Conservation (phyloP, 2,329 filamentous ascomycete genomes). For the Beauveria asiatica region DNA sequence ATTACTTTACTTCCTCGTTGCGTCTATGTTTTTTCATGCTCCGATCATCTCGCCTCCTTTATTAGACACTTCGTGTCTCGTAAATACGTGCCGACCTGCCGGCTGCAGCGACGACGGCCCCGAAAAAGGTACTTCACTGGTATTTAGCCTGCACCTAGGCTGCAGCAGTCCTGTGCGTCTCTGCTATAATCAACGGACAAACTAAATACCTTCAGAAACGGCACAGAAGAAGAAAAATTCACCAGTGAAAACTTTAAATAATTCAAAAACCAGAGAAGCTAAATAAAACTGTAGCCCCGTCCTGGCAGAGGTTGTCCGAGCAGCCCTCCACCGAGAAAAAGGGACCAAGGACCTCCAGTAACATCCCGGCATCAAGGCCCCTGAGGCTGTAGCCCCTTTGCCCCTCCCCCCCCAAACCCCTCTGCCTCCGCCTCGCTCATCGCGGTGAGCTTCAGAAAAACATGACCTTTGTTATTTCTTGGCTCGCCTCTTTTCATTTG, state of each 20-base stretch:
- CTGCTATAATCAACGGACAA: too few relatives aligned
- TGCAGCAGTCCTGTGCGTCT: neutral
- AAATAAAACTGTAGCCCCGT: neutral
- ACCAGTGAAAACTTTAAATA: neutral
- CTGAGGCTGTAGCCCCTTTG: neutral
- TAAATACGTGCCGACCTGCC: too few relatives aligned
- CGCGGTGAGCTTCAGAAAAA: neutral
- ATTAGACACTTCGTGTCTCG: too few relatives aligned
- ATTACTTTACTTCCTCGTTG: too few relatives aligned
- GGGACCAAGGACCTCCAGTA: neutral
- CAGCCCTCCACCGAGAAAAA: neutral
- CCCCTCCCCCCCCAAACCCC: too few relatives aligned
- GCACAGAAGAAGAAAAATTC: neutral
- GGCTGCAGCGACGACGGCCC: too few relatives aligned
- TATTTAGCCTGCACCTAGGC: too few relatives aligned
- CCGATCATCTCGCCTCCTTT: too few relatives aligned
- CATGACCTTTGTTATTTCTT: neutral
- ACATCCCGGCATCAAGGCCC: neutral
- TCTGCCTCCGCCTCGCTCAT: conserved; percentile 1
- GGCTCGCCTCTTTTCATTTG: neutral
- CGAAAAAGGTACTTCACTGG: too few relatives aligned
- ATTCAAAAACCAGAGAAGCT: neutral
- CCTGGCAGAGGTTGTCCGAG: conserved; percentile 1
- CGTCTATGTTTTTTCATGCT: too few relatives aligned
- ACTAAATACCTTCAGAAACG: too few relatives aligned